phyloP scores from a whole-genome alignment of 306 rosid genomes.

The Spatholobus suberectus region DNA sequence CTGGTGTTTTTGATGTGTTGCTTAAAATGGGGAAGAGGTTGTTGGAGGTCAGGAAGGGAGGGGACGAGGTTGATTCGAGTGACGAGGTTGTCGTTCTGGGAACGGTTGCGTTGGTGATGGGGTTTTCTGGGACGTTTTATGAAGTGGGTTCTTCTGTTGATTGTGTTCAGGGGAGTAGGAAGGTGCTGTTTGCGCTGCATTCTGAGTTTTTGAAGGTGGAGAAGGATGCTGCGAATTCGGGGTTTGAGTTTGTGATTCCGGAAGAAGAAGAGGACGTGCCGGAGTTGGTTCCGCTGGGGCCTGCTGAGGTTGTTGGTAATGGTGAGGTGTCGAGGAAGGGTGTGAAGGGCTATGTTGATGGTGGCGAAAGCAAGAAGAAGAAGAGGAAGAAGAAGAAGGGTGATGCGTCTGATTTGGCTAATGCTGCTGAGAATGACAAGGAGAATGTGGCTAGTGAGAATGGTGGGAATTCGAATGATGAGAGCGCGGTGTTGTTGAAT shows the following conservation, averaged over 20 bases:
- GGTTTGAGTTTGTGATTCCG: conserved; percentile 60
- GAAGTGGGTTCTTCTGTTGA: conserved; percentile 80
- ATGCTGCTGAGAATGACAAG: conserved; percentile 26
- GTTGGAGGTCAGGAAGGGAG: conserved; percentile 66
- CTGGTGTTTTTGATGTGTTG: conserved; percentile 66
- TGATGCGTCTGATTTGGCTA: conserved; percentile 30
- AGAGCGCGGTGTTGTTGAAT: conserved; percentile 34
- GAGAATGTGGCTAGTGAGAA: conserved; percentile 44
- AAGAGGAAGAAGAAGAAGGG: conserved; percentile 47
- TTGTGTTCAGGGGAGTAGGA: conserved; percentile 87
- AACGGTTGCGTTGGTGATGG: conserved; percentile 58
- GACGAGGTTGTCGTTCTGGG: conserved; percentile 59
- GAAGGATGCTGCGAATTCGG: conserved; percentile 64
- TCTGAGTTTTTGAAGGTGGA: conserved; percentile 80
- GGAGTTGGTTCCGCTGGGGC: conserved; percentile 56
- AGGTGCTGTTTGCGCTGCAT: conserved; percentile 67
- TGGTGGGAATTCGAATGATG: conserved; percentile 41
- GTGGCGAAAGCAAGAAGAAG: conserved; percentile 44
- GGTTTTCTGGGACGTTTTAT: conserved; percentile 64
- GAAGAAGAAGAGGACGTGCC: conserved; percentile 70
- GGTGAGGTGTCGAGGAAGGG: conserved; percentile 60
- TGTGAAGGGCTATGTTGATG: conserved; percentile 7
- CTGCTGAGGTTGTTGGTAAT: conserved; percentile 42
- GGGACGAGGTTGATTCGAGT: conserved; percentile 54
- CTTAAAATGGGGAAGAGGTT: conserved; percentile 64